Conservation (phyloP, 192 early-diverging fungal genomes). For the Backusella mclennaniae region DNA sequence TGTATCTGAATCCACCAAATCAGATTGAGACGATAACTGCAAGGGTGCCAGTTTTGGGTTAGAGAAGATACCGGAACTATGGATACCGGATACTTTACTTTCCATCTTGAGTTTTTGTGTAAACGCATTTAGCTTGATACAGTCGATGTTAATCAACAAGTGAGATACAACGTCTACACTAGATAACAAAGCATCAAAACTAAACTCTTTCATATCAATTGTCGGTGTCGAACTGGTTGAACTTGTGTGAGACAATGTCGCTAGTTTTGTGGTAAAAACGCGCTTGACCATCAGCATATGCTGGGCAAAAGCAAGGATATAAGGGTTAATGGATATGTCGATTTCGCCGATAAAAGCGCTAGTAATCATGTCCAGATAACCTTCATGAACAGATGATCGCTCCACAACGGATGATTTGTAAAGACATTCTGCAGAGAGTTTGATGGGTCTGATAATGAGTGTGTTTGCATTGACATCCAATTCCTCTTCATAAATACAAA, state of each 20-base stretch:
- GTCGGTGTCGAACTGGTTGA: background rate
- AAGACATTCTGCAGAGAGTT: slow-evolving; percentile 38
- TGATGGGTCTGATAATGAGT: slow-evolving; percentile 36
- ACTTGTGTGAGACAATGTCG: slow-evolving; percentile 26
- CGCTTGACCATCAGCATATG: slow-evolving; percentile 58
- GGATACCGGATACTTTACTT: slow-evolving; percentile 40
- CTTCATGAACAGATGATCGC: background rate
- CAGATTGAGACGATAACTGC: background rate
- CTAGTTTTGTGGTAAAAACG: slow-evolving; percentile 43
- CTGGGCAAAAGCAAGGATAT: slow-evolving; percentile 52
- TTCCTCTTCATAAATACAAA: slow-evolving; percentile 49
- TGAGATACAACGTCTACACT: slow-evolving; percentile 48
- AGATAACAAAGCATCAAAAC: slow-evolving; percentile 17
- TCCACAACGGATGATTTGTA: slow-evolving; percentile 26
- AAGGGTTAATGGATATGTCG: slow-evolving; percentile 45
- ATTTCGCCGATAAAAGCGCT: slow-evolving; percentile 35
- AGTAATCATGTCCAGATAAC: slow-evolving; percentile 46
- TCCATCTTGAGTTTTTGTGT: slow-evolving; percentile 47
- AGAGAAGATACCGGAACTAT: slow-evolving; percentile 43
- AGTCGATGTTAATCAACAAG: slow-evolving; percentile 41
- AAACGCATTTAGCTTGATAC: slow-evolving; percentile 40
- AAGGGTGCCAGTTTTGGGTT: slow-evolving; percentile 31
- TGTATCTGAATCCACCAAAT: slow-evolving; percentile 33
- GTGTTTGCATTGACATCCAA: slow-evolving; percentile 40
- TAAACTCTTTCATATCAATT: slow-evolving; percentile 15